Percentiles rank a stretch among this genome's conserved stretches.
Evolutionary conservation across 768 basidiomycete genomes (phyloP).

Genomic region (Boletus bicolor): DNA sequence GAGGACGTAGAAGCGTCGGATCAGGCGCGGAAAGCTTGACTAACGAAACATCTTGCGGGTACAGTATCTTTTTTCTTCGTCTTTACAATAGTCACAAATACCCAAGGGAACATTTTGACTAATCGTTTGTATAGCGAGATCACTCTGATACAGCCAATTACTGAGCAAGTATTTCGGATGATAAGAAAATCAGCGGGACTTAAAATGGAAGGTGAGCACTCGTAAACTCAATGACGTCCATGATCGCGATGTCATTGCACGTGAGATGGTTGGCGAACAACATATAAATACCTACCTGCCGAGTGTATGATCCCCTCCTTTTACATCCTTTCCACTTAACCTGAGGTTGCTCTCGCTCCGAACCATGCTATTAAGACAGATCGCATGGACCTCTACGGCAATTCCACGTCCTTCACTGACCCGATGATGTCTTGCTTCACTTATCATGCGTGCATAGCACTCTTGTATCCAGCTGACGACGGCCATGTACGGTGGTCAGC

Average conservation of each 20-base stretch:
- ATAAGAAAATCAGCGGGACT: neutral
- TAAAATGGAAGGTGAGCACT: neutral
- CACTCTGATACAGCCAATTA: neutral
- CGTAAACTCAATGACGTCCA: neutral
- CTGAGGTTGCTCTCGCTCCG: neutral
- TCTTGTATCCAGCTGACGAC: slow-evolving; percentile 1
- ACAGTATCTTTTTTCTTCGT: neutral
- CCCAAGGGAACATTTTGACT: neutral
- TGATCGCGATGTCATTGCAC: neutral
- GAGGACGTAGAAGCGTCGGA: slow-evolving; percentile 27
- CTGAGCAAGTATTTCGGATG: neutral
- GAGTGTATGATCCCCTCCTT: too few relatives aligned
- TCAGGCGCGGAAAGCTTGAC: neutral
- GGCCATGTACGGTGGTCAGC: neutral
- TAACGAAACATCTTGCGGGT: neutral
- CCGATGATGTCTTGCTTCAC: neutral
- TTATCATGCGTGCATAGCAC: slow-evolving; percentile 12
- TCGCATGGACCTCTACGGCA: neutral
- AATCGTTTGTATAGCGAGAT: neutral
- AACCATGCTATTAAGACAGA: neutral
- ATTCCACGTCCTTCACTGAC: neutral
- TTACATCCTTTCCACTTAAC: neutral
- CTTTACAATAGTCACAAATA: neutral
- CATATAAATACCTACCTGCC: neutral
- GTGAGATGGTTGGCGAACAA: neutral